Conservation (phyloP, 352 stramenopile genomes). For the Phytophthora hibernalis region DNA sequence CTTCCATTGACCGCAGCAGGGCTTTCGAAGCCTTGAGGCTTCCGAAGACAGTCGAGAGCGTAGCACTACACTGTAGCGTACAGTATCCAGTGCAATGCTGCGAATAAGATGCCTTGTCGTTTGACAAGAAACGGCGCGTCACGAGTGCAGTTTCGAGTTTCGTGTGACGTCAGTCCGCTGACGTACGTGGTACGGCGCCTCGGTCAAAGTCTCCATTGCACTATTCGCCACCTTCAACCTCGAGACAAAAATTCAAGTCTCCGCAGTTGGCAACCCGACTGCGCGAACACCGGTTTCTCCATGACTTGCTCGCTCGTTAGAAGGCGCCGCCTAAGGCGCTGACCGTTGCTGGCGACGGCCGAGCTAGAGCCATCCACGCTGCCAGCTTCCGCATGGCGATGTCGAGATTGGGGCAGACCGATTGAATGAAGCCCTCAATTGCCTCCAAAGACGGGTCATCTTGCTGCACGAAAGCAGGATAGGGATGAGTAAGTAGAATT, state of each 20-base stretch:
- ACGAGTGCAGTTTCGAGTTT: constrained; percentile 25
- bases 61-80: neutral
- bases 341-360: constrained; percentile 25
- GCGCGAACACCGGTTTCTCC: constrained; percentile 14
- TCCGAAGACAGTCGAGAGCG: neutral
- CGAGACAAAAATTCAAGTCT: constrained; percentile 9
- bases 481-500: constrained; percentile 8
- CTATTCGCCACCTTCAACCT: neutral
- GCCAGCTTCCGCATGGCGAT: constrained; percentile 82
- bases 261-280: constrained; percentile 18
- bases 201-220: constrained; percentile 19
- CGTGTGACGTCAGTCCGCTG: neutral
- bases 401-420: constrained; percentile 87
- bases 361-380: constrained; percentile 63
- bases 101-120: constrained; percentile 27
- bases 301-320: neutral
- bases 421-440: constrained; percentile 88
- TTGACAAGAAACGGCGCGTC: constrained; percentile 23
- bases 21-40: neutral
- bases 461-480: constrained; percentile 44
- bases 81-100: neutral
- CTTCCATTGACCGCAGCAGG: no score
- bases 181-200: constrained; percentile 12
- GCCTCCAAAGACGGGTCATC: constrained; percentile 74
- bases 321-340: constrained; percentile 7